Base-by-base conservation (phyloP, 1,284 basidiomycete genomes). In the Apiotrichum porosum region DNA sequence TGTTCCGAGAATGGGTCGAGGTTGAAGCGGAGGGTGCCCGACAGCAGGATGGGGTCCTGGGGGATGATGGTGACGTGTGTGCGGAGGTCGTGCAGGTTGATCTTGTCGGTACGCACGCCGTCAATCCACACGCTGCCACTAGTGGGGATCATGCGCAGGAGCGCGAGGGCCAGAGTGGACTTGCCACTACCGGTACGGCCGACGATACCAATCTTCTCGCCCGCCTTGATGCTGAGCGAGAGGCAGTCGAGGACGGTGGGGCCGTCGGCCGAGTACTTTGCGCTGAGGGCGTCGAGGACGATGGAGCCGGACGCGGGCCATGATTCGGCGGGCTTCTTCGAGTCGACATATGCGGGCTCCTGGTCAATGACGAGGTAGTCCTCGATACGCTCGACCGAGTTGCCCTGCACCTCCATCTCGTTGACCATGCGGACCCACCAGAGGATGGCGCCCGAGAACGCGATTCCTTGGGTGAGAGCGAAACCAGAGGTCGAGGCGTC, bases 21-120 rank as follows among this genome's bases (percentile, higher is more conserved):
- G 65, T 92, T 91, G 56, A 81, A 81, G 33, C 88, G 80, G 37
- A 92, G 70, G 2, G 85, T 87, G 28, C 88, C 88, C 18, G 86
- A 88, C 71, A 77, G 85, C 75, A 84, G 63, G 15, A 69, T 57
- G 9, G 87, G 85, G 78, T 81, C 74, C 52, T 80, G 78, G 3
- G 77, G 77, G 26, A 79, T 83, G 58, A 84, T 81, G 3, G 76
- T 79, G 46, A 80, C 75, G 45, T 73, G 69, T 3, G 73, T 68
- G n/a, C 79, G 66, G 14, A 79, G 61, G 9, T 77, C 77, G 49
- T 86, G 82, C 3, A 88, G 73, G 57, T 86, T 86, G 61, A 86
- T 66, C 15, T 74, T 58, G 42, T 61, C 57, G 9, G 76, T 76
- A 15, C 65, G 61, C 34, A 61, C 30, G 6, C 71, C 71, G 43